These are phyloP conservation scores for Lipomyces chichibuensis DNA, from an alignment of 805 yeast genomes.

Conservation along the genomic window DNA sequence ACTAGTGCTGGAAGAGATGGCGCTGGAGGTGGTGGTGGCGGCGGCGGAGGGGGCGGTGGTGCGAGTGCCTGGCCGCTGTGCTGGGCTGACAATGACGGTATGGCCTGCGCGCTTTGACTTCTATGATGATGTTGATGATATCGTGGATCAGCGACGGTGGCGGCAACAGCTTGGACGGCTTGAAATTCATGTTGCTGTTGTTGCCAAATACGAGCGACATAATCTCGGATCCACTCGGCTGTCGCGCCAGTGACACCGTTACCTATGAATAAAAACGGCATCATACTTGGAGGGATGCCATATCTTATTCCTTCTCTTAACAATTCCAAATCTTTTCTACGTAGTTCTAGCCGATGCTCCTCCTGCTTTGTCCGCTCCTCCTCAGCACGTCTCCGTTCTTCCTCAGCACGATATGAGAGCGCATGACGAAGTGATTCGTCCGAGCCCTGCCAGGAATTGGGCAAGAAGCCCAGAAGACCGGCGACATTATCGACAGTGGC, in stretches of 20 bases:
- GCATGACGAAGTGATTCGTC: conserved; percentile 35
- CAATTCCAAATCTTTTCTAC: conserved; percentile 59
- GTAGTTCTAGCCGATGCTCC: conserved; percentile 61
- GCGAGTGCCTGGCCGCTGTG: conserved; percentile 3
- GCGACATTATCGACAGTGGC: conserved; percentile 11
- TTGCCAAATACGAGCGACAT: conserved; percentile 31
- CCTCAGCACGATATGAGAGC: conserved; percentile 34
- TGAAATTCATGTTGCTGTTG: conserved; percentile 24
- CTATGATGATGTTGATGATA: conserved; percentile 23
- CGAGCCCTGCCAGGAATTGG: conserved; percentile 33
- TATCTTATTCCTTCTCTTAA: conserved; percentile 58
- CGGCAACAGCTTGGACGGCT: background rate
- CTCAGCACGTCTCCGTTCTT: conserved; percentile 48
- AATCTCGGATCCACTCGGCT: conserved; percentile 34
- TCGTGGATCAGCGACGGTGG: conserved; percentile 11
- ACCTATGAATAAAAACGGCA: conserved; percentile 59
- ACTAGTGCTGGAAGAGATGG: conserved; percentile 19
- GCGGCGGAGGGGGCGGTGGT: conserved; percentile 23
- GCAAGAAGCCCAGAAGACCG: conserved; percentile 25
- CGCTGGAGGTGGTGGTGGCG: conserved; percentile 17
- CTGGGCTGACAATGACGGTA: conserved; percentile 2
- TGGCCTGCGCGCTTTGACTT: conserved; percentile 26
- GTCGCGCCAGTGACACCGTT: conserved; percentile 33
- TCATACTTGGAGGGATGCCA: conserved; percentile 62
- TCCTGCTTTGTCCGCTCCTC: conserved; percentile 80